Conservation (phyloP, 202 grass and related monocot genomes). For the Panicum hallii region DNA sequence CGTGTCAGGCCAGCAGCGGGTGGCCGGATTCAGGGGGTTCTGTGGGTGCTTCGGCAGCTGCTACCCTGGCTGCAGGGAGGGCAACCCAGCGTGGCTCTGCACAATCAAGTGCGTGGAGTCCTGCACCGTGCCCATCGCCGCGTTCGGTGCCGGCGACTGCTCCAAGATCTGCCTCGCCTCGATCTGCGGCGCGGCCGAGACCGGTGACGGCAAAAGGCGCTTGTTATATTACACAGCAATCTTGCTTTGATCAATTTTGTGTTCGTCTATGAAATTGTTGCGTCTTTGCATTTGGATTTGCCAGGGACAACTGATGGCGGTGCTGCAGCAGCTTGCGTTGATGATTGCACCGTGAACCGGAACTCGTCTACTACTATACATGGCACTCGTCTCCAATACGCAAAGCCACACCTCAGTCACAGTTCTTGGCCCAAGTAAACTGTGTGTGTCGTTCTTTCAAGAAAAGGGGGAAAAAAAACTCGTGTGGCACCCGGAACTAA, state of each 20-base stretch:
- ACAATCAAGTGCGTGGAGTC: not conserved
- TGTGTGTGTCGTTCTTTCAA: too few relatives aligned
- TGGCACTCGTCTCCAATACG: too few relatives aligned
- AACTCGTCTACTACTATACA: too few relatives aligned
- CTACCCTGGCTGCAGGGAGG: not conserved
- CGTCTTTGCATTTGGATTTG: too few relatives aligned
- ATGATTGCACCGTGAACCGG: too few relatives aligned
- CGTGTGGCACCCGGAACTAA: too few relatives aligned
- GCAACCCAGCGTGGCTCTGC: not conserved
- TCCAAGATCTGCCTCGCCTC: slow-evolving; percentile 9
- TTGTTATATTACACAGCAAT: not conserved
- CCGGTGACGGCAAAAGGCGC: not conserved
- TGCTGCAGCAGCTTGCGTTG: too few relatives aligned
- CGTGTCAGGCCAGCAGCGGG: slow-evolving; percentile 13
- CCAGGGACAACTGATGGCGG: too few relatives aligned
- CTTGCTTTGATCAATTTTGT: not conserved
- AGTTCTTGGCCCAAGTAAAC: too few relatives aligned
- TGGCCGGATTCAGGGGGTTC: not conserved
- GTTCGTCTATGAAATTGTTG: too few relatives aligned
- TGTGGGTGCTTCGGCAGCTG: not conserved
- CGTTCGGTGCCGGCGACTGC: not conserved
- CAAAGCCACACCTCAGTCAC: too few relatives aligned
- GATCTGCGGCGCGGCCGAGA: not conserved
- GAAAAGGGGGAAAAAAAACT: too few relatives aligned
- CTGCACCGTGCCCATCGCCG: not conserved